Conservation (phyloP, 2,329 filamentous ascomycete genomes). For the Tolypocladium tropicale region DNA sequence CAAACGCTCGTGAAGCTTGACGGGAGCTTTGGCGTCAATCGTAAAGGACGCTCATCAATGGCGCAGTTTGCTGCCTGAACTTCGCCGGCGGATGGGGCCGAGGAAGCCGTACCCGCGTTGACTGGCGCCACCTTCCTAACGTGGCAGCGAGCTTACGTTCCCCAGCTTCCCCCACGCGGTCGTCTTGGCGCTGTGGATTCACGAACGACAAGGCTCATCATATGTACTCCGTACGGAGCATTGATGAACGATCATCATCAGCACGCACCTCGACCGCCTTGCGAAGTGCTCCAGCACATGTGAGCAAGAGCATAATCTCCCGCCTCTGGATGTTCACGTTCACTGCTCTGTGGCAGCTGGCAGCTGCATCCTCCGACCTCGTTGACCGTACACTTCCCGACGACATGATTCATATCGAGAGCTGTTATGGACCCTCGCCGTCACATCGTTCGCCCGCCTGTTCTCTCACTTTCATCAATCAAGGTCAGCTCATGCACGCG, state of each 20-base stretch:
- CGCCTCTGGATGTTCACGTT: no score
- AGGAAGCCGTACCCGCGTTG: neutral
- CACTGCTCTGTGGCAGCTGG: neutral
- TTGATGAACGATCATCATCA: no score
- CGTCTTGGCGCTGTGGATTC: neutral
- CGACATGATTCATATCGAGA: neutral
- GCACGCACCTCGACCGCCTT: neutral
- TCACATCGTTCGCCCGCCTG: neutral
- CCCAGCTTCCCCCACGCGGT: neutral
- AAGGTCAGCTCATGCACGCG: neutral
- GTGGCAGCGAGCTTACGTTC: neutral
- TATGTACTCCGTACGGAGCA: no score
- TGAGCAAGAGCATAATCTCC: neutral
- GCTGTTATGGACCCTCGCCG: neutral
- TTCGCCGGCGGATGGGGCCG: neutral
- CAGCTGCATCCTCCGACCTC: neutral
- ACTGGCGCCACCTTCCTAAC: neutral
- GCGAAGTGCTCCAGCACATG: no score
- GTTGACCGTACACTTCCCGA: neutral
- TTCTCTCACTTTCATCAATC: neutral
- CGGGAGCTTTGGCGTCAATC: neutral
- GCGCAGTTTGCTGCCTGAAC: no score
- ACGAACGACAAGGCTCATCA: neutral
- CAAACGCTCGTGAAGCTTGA: neutral
- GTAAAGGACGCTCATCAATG: neutral